Conservation (phyloP, 345 rosid species). For the Cardiospermum halicacabum region DNA sequence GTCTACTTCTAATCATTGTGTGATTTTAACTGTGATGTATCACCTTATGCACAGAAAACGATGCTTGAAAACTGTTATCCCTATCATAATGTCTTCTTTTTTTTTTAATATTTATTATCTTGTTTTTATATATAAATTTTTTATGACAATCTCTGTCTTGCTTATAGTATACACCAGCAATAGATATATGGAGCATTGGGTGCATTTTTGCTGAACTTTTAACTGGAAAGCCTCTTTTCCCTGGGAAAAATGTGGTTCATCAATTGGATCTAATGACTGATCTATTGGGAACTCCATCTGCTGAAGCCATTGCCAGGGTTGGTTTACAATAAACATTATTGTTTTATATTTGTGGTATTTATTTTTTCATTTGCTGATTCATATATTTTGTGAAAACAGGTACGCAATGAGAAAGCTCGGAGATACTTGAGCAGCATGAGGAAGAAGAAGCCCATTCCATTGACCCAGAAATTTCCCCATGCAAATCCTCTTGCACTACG, state of each 20-base stretch:
- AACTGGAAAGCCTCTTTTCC: conserved; percentile 94
- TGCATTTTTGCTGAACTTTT: conserved; percentile 95
- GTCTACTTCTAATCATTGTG: not conserved
- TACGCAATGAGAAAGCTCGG: conserved; percentile 94
- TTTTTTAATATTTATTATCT: not conserved
- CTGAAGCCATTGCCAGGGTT: conserved; percentile 93
- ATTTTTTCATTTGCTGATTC: conserved; percentile 15
- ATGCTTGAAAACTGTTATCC: not conserved
- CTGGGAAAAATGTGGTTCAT: conserved; percentile 95
- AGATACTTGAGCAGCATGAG: conserved; percentile 95
- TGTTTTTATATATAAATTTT: conserved; percentile 4
- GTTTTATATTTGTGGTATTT: not conserved
- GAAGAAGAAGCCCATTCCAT: conserved; percentile 74
- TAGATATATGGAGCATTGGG: conserved; percentile 96
- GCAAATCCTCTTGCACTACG: conserved; percentile 93
- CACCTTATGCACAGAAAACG: not conserved
- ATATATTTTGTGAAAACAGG: conserved; percentile 38
- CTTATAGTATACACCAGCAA: conserved; percentile 92
- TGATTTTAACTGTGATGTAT: conserved; percentile 1
- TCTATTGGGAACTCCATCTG: conserved; percentile 85
- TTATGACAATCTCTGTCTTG: conserved; percentile 3
- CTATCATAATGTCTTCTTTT: not conserved
- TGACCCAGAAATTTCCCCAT: conserved; percentile 85
- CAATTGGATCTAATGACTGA: conserved; percentile 96
- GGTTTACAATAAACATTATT: conserved; percentile 19